Evolutionary conservation across 2,329 filamentous ascomycete species (phyloP).

Genomic region (Epichloe baconii): DNA sequence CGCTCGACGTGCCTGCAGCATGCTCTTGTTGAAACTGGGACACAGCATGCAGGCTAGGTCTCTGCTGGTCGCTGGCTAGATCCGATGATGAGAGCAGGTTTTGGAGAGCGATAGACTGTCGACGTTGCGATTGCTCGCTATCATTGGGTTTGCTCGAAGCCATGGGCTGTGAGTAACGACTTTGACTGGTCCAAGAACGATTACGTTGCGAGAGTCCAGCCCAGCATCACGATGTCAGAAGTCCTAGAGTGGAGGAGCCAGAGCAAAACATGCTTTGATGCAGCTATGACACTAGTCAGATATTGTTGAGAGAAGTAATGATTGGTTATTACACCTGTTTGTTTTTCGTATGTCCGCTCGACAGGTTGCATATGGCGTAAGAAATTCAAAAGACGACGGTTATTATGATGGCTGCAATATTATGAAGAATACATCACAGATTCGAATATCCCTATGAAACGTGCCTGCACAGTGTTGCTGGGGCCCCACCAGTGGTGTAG

Average conservation of each 20-base stretch:
- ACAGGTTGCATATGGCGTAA: not conserved
- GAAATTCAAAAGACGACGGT: no score
- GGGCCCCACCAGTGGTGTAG: no score
- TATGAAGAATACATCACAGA: no score
- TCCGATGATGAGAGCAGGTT: constrained; percentile 30
- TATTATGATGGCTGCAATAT: no score
- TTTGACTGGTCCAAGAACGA: not conserved
- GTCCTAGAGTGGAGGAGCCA: not conserved
- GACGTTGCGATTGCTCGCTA: constrained; percentile 14
- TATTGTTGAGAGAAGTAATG: not conserved
- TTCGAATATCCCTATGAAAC: no score
- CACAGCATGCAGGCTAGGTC: not conserved
- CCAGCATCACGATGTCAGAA: constrained; percentile 5
- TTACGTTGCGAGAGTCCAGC: not conserved
- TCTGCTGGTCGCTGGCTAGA: not conserved
- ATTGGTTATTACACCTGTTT: not conserved
- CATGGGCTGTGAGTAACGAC: constrained; percentile 12
- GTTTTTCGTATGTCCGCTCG: not conserved
- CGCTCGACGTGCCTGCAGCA: constrained; percentile 1
- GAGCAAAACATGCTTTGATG: not conserved
- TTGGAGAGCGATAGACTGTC: constrained; percentile 56
- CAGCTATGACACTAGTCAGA: not conserved
- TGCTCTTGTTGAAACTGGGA: constrained; percentile 1
- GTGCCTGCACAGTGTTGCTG: no score
- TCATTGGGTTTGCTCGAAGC: constrained; percentile 15